Evolutionary conservation across 768 basidiomycete genomes (phyloP).

Genomic region (Flagelloscypha sp.): DNA sequence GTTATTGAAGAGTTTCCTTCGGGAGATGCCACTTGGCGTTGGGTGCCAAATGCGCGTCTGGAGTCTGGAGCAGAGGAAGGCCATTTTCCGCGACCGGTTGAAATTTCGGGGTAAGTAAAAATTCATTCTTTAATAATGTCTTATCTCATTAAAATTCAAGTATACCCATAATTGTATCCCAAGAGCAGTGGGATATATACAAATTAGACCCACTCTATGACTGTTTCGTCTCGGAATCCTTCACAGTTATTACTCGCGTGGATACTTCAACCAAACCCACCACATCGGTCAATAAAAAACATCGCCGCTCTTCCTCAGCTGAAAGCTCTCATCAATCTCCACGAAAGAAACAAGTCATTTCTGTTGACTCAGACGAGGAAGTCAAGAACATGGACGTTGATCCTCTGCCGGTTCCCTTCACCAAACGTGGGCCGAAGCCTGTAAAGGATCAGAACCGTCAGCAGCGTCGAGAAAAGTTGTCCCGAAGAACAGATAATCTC

Average conservation of each 20-base stretch:
- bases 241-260: conserved; percentile 19
- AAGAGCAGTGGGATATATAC: conserved; percentile 83
- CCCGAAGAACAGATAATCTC: conserved; percentile 18
- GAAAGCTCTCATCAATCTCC: conserved; percentile 16
- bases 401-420: conserved; percentile 9
- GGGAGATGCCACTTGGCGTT: conserved; percentile 62
- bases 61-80: conserved; percentile 62
- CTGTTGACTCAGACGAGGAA: conserved; percentile 34
- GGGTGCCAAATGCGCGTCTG: conserved; percentile 61
- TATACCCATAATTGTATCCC: conserved; percentile 41
- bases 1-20: conserved; percentile 58
- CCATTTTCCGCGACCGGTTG: conserved; percentile 55
- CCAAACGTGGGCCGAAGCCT: conserved; percentile 13
- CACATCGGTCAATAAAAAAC: too few relatives aligned
- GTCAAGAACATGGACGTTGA: conserved; percentile 46
- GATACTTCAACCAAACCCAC: conserved; percentile 1
- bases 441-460: conserved; percentile 21
- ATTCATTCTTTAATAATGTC: conserved; percentile 2
- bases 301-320: conserved; percentile 29
- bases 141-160: conserved; percentile 23
- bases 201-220: conserved; percentile 72
- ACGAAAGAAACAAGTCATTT: conserved; percentile 13
- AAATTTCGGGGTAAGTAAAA: conserved; percentile 58
- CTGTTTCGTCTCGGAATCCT: conserved; percentile 54
- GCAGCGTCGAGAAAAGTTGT: conserved; percentile 23